These are phyloP conservation scores for Sporothrix pallida DNA, from an alignment of 2,329 filamentous ascomycete species.

Conservation along the genomic window DNA sequence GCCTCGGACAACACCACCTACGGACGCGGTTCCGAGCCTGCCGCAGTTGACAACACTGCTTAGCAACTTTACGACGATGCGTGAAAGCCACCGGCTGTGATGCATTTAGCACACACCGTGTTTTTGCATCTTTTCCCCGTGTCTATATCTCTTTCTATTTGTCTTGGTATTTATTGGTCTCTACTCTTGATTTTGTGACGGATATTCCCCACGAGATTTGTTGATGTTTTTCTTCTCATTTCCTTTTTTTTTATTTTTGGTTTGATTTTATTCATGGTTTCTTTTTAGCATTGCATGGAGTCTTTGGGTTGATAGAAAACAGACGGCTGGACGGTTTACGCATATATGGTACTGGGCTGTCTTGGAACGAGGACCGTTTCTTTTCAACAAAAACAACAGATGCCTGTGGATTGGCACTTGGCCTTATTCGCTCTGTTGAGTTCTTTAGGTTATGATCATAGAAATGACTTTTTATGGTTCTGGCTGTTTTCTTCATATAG, in stretches of 20 bases:
- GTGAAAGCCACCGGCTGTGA: conserved; percentile 31
- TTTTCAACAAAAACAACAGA: conserved; percentile 11
- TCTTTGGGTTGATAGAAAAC: conserved; percentile 28
- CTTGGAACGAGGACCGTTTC: not conserved
- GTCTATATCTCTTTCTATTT: not conserved
- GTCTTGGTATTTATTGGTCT: conserved; percentile 12
- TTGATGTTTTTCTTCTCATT: not conserved
- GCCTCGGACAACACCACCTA: not conserved
- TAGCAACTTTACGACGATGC: not conserved
- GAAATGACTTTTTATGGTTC: not conserved
- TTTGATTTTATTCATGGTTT: not conserved
- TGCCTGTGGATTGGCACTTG: conserved; percentile 7
- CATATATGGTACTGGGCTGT: conserved; percentile 31
- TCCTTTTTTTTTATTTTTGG: not conserved
- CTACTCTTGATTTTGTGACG: conserved; percentile 6
- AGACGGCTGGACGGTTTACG: conserved; percentile 18
- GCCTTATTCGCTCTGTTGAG: not conserved
- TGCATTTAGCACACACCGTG: not conserved
- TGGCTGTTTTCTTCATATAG: not conserved
- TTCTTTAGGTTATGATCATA: conserved; percentile 14
- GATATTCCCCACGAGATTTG: not conserved
- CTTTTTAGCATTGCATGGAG: conserved; percentile 35
- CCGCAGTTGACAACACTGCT: conserved; percentile 29
- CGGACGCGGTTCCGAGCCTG: not conserved
- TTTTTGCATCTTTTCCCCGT: not conserved